Evolutionary conservation across 169 alveolate genomes (phyloP).

Genomic region (Plasmodium knowlesi): DNA sequence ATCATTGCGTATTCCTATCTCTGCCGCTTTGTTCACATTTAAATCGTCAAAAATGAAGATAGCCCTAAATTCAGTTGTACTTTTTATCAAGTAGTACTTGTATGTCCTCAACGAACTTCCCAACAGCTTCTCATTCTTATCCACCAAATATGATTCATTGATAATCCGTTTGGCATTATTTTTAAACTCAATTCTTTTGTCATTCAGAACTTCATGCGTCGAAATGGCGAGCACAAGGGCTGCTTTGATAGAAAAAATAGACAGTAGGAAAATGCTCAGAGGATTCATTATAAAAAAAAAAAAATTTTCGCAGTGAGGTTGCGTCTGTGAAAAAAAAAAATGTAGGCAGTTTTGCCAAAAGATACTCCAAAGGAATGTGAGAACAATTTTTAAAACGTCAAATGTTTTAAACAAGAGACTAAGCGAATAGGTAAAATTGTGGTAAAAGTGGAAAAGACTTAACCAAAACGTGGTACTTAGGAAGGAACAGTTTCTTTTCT

Average conservation of each 20-base stretch:
- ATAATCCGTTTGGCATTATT: constrained; percentile 28
- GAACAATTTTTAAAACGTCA: constrained; percentile 17
- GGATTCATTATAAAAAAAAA: constrained; percentile 53
- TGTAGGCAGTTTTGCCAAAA: neutral
- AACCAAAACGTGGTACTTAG: neutral
- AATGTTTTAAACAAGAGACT: neutral
- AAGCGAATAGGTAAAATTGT: neutral
- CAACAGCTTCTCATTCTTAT: constrained; percentile 43
- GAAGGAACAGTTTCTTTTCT: neutral
- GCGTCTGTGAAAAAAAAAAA: neutral
- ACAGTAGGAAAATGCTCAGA: constrained; percentile 9
- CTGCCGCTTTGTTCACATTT: constrained; percentile 29
- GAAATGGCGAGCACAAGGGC: neutral
- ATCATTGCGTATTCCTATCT: constrained; percentile 5
- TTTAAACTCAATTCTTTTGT: constrained; percentile 41
- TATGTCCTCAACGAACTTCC: constrained; percentile 51
- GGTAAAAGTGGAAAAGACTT: neutral
- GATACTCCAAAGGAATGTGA: neutral
- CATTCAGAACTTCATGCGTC: constrained; percentile 29
- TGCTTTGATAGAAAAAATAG: constrained; percentile 31
- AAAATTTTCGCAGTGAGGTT: neutral
- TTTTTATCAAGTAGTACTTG: constrained; percentile 52
- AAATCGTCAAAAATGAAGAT: constrained; percentile 70
- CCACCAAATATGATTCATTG: constrained; percentile 55
- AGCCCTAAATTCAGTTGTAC: constrained; percentile 57